Conservation (phyloP, 805 yeast species). For the Cyberlindnera euphorbiiphila region DNA sequence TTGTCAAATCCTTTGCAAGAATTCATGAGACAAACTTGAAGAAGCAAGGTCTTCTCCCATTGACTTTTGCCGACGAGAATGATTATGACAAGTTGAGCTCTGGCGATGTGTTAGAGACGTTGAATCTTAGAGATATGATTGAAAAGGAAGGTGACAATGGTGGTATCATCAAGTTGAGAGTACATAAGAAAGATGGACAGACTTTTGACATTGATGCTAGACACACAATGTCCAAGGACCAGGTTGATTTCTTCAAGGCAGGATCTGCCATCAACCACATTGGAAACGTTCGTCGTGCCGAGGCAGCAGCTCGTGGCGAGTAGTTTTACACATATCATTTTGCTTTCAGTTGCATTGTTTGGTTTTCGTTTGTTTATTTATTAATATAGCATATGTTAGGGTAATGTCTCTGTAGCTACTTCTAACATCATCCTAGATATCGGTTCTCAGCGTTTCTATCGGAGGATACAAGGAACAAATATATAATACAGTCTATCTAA, state of each 20-base stretch:
- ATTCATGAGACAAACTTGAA: conserved; percentile 99
- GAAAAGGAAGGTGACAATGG: conserved; percentile 85
- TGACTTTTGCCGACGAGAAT: conserved; percentile 83
- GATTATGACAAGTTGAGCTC: conserved; percentile 81
- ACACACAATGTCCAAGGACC: conserved; percentile 97
- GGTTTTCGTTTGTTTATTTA: not conserved
- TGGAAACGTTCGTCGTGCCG: conserved; percentile 50
- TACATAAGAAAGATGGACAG: conserved; percentile 73
- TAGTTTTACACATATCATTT: not conserved
- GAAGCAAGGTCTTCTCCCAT: conserved; percentile 97
- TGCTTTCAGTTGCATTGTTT: not conserved
- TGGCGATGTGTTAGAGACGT: conserved; percentile 75
- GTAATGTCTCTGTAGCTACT: not conserved
- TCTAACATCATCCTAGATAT: no score
- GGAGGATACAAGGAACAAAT: no score
- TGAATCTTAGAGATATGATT: conserved; percentile 71
- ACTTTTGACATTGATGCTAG: conserved; percentile 67
- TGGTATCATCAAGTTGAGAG: conserved; percentile 66
- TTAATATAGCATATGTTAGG: not conserved
- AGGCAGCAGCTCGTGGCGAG: conserved; percentile 19
- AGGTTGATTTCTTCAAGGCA: conserved; percentile 92
- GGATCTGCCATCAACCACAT: conserved; percentile 96
- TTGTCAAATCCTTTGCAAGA: conserved; percentile 95
- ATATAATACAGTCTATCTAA: no score
- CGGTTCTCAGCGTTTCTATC: no score